A percentile compares a stretch with the other conserved stretches of the same genome.
These are phyloP conservation scores for Lignosus rhinocerotis DNA, from an alignment of 1,284 basidiomycete species.

Conservation along the genomic window DNA sequence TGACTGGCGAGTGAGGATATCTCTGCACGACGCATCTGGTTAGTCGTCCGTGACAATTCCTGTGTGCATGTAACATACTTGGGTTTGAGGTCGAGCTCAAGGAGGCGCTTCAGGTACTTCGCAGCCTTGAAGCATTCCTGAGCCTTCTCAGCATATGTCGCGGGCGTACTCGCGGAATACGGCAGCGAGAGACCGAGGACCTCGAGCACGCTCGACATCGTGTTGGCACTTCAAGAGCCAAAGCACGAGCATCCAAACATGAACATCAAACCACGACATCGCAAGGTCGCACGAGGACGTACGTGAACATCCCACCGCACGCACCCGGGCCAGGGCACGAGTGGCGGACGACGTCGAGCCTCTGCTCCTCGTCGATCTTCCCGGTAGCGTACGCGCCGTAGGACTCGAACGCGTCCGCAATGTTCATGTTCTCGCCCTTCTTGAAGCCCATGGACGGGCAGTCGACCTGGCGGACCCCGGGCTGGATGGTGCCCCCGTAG, in stretches of 20 bases:
- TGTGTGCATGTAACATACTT: conserved; percentile 39
- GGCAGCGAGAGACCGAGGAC: conserved; percentile 92
- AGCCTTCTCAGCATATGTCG: conserved; percentile 77
- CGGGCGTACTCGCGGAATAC: conserved; percentile 85
- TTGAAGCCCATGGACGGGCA: conserved; percentile 78
- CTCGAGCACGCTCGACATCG: conserved; percentile 89
- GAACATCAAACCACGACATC: neutral
- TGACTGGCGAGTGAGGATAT: conserved; percentile 88
- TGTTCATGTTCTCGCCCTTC: conserved; percentile 80
- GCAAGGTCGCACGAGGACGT: conserved; percentile 24
- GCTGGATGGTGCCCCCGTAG: conserved; percentile 83
- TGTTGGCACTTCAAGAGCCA: conserved; percentile 59
- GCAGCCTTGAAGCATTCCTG: conserved; percentile 88
- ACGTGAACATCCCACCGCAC: conserved; percentile 86
- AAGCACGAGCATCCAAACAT: neutral
- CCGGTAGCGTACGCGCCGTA: conserved; percentile 79
- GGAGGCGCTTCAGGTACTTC: conserved; percentile 77
- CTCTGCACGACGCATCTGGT: conserved; percentile 42
- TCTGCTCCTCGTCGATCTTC: conserved; percentile 74
- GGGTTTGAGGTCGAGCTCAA: conserved; percentile 88
- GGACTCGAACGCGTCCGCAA: conserved; percentile 82
- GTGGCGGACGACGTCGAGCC: conserved; percentile 79
- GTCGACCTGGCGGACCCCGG: conserved; percentile 75
- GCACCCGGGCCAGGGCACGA: conserved; percentile 74
- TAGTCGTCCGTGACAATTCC: neutral